Evolutionary conservation across 192 early-diverging fungal genomes (phyloP), one percentile per base, ranked within the genome.

Genomic region (Podochytrium sp.): DNA sequence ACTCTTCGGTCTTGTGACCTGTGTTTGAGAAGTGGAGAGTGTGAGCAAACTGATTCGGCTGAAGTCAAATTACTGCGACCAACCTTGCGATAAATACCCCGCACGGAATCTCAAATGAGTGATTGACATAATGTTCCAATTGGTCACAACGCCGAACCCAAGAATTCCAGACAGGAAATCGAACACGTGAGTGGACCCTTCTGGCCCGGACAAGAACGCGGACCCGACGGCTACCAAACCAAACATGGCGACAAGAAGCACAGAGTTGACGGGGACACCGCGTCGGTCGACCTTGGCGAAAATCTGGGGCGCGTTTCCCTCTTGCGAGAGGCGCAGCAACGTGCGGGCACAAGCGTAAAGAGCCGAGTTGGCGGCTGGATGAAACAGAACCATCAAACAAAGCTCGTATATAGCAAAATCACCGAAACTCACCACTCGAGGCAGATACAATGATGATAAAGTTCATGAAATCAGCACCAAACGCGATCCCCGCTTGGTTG

Each of bases 311-410:
- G 90, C 91, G 55, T 89, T 77, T 59, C 91, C 87, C 56, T 91
- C 86, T 23, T 73, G 67, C 2, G 91, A 81, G 18, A 92, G 71
- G 74, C 85, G 80, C 68, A 84, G 83, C 14, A 94, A 62, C 3
- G 89, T 90, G 29, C 92, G 77, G 18, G 88, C 89, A 7, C 86
- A 89, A 10, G 90, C 90, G 79, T 91, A 94, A 34, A 94, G 71
- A n/a, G 88, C 81, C 29, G 91, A 93, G 80, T 93, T 94, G 56
- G 87, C 86, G 23, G 92, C 91, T 0, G 90, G 91, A 88, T 0
- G 90, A 91, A 18, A 87, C 50, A 1, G 87, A 89, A 18, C 89
- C 84, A 25, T 84, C 67, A 1, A 80, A 23, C 41, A 90, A 85
- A 33, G 58, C 90, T n/a, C n/a, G n/a, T n/a, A n/a, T n/a, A n/a